Evolutionary conservation across 2,329 filamentous ascomycete genomes (phyloP), one percentile per base, ranked within the genome.

Genomic region (Colletotrichum incanum): DNA sequence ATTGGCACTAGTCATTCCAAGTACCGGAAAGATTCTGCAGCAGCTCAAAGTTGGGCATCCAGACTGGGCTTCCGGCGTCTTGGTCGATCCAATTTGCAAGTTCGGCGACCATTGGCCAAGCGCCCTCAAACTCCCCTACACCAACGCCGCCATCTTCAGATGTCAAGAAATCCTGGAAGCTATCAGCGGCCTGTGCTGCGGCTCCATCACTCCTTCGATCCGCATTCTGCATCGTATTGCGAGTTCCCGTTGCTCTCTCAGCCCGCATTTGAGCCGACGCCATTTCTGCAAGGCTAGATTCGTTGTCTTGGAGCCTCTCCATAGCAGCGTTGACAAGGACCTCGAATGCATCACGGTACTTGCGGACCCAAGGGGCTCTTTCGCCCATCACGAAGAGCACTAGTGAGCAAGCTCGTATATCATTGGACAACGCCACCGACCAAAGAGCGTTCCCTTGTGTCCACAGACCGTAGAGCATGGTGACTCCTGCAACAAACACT

Each of bases 311-410:
- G 11, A 72, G 65, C 47, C 69, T 72, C 12, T 72, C 70, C 70
- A 72, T 69, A 3, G 70, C 70, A 14, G 85, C 84, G 59, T 84
- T 84, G 34, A 85, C 83, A 2, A 86, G 80, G 2, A 85, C 68
- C 66, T 86, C 85, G 65, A 86, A 86, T 3, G 84, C 83, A 50
- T 86, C 84, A 7, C 85, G 81, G 76, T 86, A 86, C 72, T 83
- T 83, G 65, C 83, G 84, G 4, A 86, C 84, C 83, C 84, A 86
- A 0, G 81, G 77, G 9, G 85, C 85, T 39, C 85, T 81, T 74
- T 87, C 86, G 6, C 84, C 81, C 84, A 87, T 87, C 49, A 86
- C 84, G 62, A 86, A 86, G 1, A 87, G 78, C 1, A 86, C 84
- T 1, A 84, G 80, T 1, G 84, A 86, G 76, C 84, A 86, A 4